Base-by-base conservation (phyloP, 768 basidiomycete species). In the Tulasnella sp. region DNA sequence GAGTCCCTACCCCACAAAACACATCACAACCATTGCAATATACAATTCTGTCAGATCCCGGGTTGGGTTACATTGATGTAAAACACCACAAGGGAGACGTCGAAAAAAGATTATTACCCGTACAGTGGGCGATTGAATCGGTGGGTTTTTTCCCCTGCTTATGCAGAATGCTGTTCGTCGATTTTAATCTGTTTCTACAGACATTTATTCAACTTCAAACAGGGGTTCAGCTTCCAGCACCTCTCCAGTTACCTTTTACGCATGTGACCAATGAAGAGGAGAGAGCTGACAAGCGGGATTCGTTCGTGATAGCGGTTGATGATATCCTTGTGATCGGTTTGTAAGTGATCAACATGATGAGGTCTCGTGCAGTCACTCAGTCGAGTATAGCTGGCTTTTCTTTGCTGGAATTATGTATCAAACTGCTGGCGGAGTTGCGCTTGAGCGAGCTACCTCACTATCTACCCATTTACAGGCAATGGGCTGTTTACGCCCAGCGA, bases 331-430 rank as follows among this genome's bases (percentile, higher is more conserved):
- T 80, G 9, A 66, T 87, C 5, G 79, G 81, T 13, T 66, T 85
- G 78, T 81, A 54, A 58, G 77, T 65, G 3, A 15, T 16, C 20
- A 25, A 24, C 40, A 5, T 22, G n/a, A n/a, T n/a, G n/a, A n/a
- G n/a, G n/a, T n/a, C n/a, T n/a, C n/a, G n/a, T n/a, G n/a, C n/a
- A n/a, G n/a, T n/a, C n/a, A n/a, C n/a, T n/a, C n/a, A n/a, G n/a
- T 20, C 1, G 31, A 28, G 7, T 46, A 1, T 45, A 82, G 80
- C 24, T 86, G 84, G 58, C 65, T 86, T 12, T 73, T 74, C 48
- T 87, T 75, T 62, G 65, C 83, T 29, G 83, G 83, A 20, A 79
- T 87, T 37, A 70, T 78, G 0, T 87, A 87, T 59, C 85, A 88
- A 56, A 72, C 85, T 2, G 80, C 84, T 10, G 85, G 83, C 2